Base-by-base conservation (phyloP, 768 basidiomycete species). In the Termitomyces sp. region DNA sequence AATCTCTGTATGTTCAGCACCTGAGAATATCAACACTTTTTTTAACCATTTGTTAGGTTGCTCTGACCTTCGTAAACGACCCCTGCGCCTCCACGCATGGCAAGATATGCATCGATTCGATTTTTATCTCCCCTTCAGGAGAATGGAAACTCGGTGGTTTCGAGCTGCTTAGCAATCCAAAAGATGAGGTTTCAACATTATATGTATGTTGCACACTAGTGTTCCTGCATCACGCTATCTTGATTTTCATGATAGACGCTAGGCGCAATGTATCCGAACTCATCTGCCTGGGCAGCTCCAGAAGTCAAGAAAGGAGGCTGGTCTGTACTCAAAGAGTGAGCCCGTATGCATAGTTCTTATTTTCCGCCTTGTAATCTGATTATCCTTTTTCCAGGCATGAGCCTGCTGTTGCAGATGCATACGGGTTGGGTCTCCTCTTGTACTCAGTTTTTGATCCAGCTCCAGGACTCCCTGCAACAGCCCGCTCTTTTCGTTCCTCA, bases 111-210 rank as follows among this genome's bases (percentile, higher is more conserved):
- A 70, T 81, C n/a, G 80, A 82, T 58, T 86, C 91, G 1, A 83
- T 98, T 58, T 98, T 97, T 68, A 84, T 97, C 54, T 93, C 96
- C 0, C 87, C 89, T 0, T 91, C 93, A 0, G 93, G 96, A 6
- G 97, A 99, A 75, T 98, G 96, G 97, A 92, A 92, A 68, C 76
- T 99, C 8, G 95, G 93, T 20, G 96, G 96, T 0, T 95, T 98
- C 67, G 97, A 99, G 67, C 74, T 96, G 0, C 71, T 97, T 61
- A 94, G 93, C 65, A 91, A 81, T 63, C 81, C 88, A 9, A 90
- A 86, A 65, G 95, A 98, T 54, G 86, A 91, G 15, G 70, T 78
- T 47, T 83, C 90, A 34, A 82, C 91, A 16, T 75, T 95, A 68
- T 96, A 91, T 78, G 93, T 95, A 74, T 72, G 89, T 74, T 64